Evolutionary conservation across 140 eudicot genomes (phyloP).

Genomic region (Anethum foeniculum): DNA sequence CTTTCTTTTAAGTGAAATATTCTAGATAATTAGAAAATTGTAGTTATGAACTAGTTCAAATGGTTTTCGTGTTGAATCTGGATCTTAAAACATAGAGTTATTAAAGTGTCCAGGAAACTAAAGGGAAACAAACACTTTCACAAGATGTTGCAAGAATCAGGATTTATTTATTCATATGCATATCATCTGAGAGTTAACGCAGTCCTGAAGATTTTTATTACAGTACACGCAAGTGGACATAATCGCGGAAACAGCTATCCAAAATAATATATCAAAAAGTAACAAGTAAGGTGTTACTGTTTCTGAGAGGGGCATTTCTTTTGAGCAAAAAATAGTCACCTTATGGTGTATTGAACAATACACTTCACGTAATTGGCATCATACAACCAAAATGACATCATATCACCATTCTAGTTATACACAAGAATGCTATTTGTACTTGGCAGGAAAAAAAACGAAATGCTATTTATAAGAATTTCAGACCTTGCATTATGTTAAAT

Average conservation of each 20-base stretch:
- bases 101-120: not conserved
- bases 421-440: not conserved
- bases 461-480: not conserved
- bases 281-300: not conserved
- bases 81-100: not conserved
- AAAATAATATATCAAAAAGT: not conserved
- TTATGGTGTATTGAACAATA: not conserved
- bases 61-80: not conserved
- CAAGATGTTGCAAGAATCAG: not conserved
- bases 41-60: not conserved
- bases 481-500: not conserved
- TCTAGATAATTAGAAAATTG: not conserved
- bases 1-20: not conserved
- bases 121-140: not conserved
- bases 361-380: not conserved
- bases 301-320: not conserved
- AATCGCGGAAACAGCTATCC: not conserved
- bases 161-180: not conserved
- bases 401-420: not conserved
- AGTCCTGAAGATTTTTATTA: not conserved
- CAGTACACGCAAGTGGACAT: not conserved
- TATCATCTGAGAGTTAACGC: not conserved
- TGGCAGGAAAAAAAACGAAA: not conserved
- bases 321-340: not conserved
- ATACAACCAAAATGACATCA: not conserved